phyloP scores from a whole-genome alignment of 768 basidiomycete species.

The Lactarius tabidus region DNA sequence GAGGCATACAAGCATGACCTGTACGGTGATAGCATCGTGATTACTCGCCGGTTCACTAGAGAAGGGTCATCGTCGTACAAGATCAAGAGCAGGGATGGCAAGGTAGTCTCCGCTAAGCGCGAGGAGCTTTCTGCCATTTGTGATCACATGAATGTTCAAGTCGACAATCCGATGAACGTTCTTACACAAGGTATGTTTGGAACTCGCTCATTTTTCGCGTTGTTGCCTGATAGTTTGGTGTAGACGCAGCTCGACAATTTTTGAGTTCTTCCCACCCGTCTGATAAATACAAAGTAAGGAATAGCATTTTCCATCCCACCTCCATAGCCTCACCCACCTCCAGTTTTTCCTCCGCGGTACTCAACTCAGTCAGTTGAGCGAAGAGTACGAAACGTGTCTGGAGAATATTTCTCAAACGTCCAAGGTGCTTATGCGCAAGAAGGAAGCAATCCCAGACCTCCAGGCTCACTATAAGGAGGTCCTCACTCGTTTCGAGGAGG shows the following conservation, averaged over 20 bases:
- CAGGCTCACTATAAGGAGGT: slow-evolving; percentile 55
- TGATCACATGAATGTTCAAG: slow-evolving; percentile 95
- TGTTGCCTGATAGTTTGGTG: neutral
- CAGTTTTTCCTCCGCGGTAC: slow-evolving; percentile 96
- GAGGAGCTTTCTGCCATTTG: slow-evolving; percentile 85
- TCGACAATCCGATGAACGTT: slow-evolving; percentile 95
- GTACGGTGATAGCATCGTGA: slow-evolving; percentile 83
- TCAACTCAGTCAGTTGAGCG: slow-evolving; percentile 79
- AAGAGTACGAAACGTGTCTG: slow-evolving; percentile 78
- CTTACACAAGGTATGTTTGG: slow-evolving; percentile 66
- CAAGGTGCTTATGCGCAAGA: slow-evolving; percentile 64
- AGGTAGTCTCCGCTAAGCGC: slow-evolving; percentile 66
- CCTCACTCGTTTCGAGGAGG: slow-evolving; percentile 60
- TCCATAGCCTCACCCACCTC: slow-evolving; percentile 9
- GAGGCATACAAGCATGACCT: slow-evolving; percentile 82
- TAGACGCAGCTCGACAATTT: slow-evolving; percentile 51
- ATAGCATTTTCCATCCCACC: neutral
- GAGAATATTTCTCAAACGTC: slow-evolving; percentile 68
- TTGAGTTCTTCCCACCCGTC: slow-evolving; percentile 72
- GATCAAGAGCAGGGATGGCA: slow-evolving; percentile 67
- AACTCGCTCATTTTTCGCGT: neutral
- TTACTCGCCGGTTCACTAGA: slow-evolving; percentile 76
- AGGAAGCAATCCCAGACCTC: slow-evolving; percentile 75
- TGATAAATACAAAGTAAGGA: slow-evolving; percentile 85
- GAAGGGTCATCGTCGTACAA: slow-evolving; percentile 79